Evolutionary conservation across 371 early-diverging fungal genomes (phyloP).

Genomic region (Mortierella polycephala): DNA sequence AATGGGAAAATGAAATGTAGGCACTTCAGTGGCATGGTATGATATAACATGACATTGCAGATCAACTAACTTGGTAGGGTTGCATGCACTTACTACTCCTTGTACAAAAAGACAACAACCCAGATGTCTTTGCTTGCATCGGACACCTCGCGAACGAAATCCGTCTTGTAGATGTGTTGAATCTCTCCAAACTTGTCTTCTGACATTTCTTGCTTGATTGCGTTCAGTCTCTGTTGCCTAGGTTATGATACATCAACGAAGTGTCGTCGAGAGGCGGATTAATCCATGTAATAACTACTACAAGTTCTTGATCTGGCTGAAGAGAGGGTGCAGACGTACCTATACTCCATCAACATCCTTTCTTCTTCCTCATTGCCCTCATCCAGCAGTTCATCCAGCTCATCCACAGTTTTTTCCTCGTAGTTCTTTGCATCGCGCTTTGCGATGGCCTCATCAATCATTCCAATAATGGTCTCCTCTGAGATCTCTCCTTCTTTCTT

Average conservation of each 20-base stretch:
- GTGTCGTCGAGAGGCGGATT: too few relatives aligned
- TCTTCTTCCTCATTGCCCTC: constrained; percentile 86
- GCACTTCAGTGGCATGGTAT: background rate
- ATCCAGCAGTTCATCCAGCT: constrained; percentile 92
- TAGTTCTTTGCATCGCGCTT: constrained; percentile 69
- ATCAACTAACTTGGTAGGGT: too few relatives aligned
- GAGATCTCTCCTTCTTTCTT: constrained; percentile 84
- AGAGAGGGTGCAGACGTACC: constrained; percentile 48
- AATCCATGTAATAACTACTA: too few relatives aligned
- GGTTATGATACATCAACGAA: constrained; percentile 12
- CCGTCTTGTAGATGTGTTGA: constrained; percentile 89
- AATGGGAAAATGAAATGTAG: constrained; percentile 22
- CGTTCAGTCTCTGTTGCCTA: constrained; percentile 73
- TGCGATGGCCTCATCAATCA: constrained; percentile 77
- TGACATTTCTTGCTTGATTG: constrained; percentile 59
- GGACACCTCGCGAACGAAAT: constrained; percentile 89
- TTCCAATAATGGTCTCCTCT: constrained; percentile 76
- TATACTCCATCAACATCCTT: constrained; percentile 80
- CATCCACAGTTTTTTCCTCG: constrained; percentile 79
- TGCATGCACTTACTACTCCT: constrained; percentile 66
- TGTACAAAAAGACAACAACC: constrained; percentile 83
- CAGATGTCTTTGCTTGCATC: constrained; percentile 84
- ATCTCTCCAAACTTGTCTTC: constrained; percentile 78
- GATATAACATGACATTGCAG: background rate
- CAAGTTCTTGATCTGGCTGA: too few relatives aligned